Conservation (phyloP, 2,329 filamentous ascomycete genomes). For the Eutypa lata region DNA sequence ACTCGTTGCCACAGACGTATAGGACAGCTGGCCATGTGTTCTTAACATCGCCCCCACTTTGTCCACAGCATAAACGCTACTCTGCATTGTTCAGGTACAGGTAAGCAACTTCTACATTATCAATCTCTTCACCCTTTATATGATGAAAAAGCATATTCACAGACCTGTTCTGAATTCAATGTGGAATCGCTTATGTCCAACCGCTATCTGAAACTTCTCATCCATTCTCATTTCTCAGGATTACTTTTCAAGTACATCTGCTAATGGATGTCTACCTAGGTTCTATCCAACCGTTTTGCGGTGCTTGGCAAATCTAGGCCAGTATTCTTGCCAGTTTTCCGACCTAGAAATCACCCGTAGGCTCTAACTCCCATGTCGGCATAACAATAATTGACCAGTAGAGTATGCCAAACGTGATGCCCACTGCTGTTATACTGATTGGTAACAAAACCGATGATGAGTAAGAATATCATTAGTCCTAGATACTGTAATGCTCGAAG, state of each 20-base stretch:
- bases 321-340: slow-evolving; percentile 3
- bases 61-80: no score
- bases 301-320: no score
- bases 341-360: no score
- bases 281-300: not conserved
- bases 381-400: no score
- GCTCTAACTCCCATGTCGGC: no score
- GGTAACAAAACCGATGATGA: no score
- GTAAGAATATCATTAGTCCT: no score
- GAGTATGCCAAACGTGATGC: no score
- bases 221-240: no score
- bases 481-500: no score
- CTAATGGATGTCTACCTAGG: slow-evolving; percentile 7
- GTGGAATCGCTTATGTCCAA: slow-evolving; percentile 74
- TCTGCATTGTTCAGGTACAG: slow-evolving; percentile 35
- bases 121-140: slow-evolving; percentile 36
- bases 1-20: not conserved
- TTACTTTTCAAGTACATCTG: not conserved
- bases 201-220: slow-evolving; percentile 69
- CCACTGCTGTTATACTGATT: no score
- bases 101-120: slow-evolving; percentile 12
- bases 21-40: not conserved
- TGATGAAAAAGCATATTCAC: slow-evolving; percentile 74
- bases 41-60: not conserved
- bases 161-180: slow-evolving; percentile 78